These are phyloP conservation scores for Acorus gramineus DNA, from an alignment of 106 monocot genomes.

Conservation along the genomic window DNA sequence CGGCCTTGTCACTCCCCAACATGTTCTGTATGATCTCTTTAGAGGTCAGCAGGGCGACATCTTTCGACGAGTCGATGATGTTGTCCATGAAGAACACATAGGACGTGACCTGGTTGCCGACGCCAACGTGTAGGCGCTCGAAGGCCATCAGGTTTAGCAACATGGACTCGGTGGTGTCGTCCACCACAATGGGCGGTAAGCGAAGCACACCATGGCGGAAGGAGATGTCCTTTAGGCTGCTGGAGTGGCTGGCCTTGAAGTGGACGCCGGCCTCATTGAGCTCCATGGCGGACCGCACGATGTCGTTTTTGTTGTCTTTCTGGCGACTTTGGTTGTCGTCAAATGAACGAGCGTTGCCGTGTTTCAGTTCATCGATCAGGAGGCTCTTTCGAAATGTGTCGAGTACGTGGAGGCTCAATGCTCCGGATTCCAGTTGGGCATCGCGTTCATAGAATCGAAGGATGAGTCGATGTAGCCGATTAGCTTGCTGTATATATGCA, in stretches of 20 bases:
- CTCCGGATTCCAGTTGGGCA: too few species aligned
- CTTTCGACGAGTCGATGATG: constrained; percentile 75
- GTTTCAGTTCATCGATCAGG: constrained; percentile 13
- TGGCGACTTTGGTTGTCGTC: not conserved
- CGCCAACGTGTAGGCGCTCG: constrained; percentile 68
- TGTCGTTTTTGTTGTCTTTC: constrained; percentile 9
- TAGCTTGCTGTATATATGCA: constrained; percentile 23
- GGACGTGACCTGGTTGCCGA: constrained; percentile 70
- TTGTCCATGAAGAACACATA: constrained; percentile 98
- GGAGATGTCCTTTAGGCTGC: constrained; percentile 54
- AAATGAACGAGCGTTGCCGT: not conserved
- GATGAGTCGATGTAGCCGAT: constrained; percentile 47
- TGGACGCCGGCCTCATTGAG: constrained; percentile 71
- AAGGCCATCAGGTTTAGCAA: constrained; percentile 85
- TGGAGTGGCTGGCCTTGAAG: constrained; percentile 34
- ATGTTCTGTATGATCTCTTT: not conserved
- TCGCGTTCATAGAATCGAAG: constrained; percentile 26
- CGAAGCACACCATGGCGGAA: constrained; percentile 57
- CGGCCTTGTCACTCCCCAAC: constrained; percentile 1
- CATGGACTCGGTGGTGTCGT: constrained; percentile 56
- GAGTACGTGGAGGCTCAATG: constrained; percentile 55
- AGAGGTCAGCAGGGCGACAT: constrained; percentile 45
- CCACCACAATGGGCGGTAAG: constrained; percentile 50
- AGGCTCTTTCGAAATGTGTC: constrained; percentile 60
- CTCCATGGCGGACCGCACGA: constrained; percentile 56